Percentiles rank a stretch among this genome's conserved stretches.
These are phyloP conservation scores for Gossypium mustelinum DNA, from an alignment of 345 rosid species.

Conservation along the genomic window DNA sequence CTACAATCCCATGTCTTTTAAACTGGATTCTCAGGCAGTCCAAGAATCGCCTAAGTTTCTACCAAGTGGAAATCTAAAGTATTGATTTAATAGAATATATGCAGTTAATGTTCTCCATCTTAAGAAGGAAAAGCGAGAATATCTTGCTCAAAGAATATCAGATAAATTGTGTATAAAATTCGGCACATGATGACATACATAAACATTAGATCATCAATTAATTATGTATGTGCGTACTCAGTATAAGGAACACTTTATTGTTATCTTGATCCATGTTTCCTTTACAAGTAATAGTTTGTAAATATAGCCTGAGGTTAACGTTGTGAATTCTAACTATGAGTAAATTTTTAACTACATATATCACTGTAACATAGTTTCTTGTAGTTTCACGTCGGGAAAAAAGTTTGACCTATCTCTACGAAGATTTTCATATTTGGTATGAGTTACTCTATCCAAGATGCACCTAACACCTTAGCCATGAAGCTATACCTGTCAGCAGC, in stretches of 20 bases:
- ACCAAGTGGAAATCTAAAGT: background rate
- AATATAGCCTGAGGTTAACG: background rate
- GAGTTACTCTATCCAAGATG: conserved; percentile 43
- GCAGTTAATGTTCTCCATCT: too few relatives aligned
- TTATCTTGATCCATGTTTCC: background rate
- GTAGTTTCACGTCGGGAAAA: background rate
- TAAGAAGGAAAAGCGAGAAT: background rate
- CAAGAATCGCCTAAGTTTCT: background rate
- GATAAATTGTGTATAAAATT: background rate
- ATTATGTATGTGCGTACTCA: background rate
- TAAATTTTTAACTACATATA: background rate
- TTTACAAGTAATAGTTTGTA: background rate
- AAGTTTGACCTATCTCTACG: background rate
- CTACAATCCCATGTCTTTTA: background rate
- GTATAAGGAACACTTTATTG: background rate
- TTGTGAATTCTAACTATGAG: background rate
- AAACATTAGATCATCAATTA: background rate
- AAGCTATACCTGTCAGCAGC: conserved; percentile 56
- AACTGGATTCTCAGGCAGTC: background rate
- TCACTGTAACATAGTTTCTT: background rate
- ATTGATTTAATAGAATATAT: background rate
- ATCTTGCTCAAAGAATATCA: background rate
- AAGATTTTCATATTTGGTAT: background rate
- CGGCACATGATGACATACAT: background rate
- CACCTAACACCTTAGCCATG: conserved; percentile 55